Evolutionary conservation across 257 asterid species (phyloP).

Genomic region (Capsicum baccatum): DNA sequence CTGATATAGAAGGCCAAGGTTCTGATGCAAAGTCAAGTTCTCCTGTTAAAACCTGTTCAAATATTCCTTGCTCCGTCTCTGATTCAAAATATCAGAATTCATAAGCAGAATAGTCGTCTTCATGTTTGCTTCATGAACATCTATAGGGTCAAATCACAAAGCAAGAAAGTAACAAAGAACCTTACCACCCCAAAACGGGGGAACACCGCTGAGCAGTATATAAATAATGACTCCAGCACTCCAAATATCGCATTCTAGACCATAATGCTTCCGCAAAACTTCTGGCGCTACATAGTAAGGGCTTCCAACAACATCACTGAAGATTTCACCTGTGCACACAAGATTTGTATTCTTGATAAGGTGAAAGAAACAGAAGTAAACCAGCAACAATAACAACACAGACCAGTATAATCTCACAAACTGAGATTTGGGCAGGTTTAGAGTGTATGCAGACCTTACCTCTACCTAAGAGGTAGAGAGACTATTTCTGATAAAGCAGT

Average conservation of each 20-base stretch:
- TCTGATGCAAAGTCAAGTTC: slow-evolving; percentile 71
- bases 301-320: slow-evolving; percentile 70
- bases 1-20: slow-evolving; percentile 78
- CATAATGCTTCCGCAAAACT: slow-evolving; percentile 62
- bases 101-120: not conserved
- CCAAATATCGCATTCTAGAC: slow-evolving; percentile 76
- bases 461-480: no score
- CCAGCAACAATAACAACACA: not conserved
- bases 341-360: slow-evolving; percentile 33
- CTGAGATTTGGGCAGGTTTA: no score
- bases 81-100: slow-evolving; percentile 36
- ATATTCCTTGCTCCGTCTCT: slow-evolving; percentile 73
- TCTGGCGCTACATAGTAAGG: slow-evolving; percentile 77
- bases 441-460: no score
- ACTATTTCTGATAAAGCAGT: no score
- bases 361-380: not conserved
- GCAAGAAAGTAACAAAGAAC: not conserved
- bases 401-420: no score
- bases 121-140: not conserved
- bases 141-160: slow-evolving; percentile 16
- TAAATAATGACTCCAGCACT: slow-evolving; percentile 77
- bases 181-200: slow-evolving; percentile 78
- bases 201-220: slow-evolving; percentile 68
- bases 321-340: slow-evolving; percentile 51
- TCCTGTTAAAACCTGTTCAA: slow-evolving; percentile 74